Percentiles rank a stretch among this genome's conserved stretches.
These are phyloP conservation scores for Nicotiana tabacum DNA, from an alignment of 257 asterid genomes.

Conservation along the genomic window DNA sequence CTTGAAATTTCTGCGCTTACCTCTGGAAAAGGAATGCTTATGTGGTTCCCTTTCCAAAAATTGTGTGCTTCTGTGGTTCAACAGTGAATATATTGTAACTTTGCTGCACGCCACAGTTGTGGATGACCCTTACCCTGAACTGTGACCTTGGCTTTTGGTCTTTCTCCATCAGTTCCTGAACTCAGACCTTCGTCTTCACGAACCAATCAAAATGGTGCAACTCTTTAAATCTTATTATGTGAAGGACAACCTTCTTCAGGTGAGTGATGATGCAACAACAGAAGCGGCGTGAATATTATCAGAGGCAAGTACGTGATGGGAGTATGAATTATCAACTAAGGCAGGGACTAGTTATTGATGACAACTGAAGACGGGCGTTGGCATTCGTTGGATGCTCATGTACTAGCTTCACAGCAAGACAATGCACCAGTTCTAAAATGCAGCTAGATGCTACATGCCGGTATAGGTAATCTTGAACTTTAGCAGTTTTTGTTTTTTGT, in stretches of 20 bases:
- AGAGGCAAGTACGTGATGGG: conserved; percentile 77
- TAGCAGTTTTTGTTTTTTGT: conserved; percentile 75
- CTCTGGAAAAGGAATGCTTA: conserved; percentile 81
- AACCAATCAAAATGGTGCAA: conserved; percentile 89
- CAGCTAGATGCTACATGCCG: conserved; percentile 95
- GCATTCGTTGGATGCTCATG: conserved; percentile 77
- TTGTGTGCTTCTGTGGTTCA: too few relatives aligned
- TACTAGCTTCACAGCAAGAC: conserved; percentile 69
- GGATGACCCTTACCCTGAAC: conserved; percentile 69
- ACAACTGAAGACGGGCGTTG: conserved; percentile 79
- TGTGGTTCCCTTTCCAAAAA: conserved; percentile 45
- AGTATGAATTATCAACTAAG: conserved; percentile 66
- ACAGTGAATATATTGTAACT: too few relatives aligned
- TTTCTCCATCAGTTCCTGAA: conserved; percentile 90
- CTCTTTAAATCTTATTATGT: conserved; percentile 76
- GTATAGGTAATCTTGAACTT: conserved; percentile 79
- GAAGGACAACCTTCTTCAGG: conserved; percentile 69
- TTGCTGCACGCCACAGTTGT: conserved; percentile 43
- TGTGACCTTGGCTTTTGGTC: conserved; percentile 67
- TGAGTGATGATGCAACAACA: conserved; percentile 80
- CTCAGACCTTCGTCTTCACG: conserved; percentile 73
- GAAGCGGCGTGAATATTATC: conserved; percentile 82
- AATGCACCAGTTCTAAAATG: conserved; percentile 54
- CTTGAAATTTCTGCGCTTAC: conserved; percentile 24
- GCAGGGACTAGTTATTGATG: conserved; percentile 70